A percentile compares a stretch with the other conserved stretches of the same genome.
Evolutionary conservation across 345 rosid species (phyloP).

Genomic region (Kandelia obovata): DNA sequence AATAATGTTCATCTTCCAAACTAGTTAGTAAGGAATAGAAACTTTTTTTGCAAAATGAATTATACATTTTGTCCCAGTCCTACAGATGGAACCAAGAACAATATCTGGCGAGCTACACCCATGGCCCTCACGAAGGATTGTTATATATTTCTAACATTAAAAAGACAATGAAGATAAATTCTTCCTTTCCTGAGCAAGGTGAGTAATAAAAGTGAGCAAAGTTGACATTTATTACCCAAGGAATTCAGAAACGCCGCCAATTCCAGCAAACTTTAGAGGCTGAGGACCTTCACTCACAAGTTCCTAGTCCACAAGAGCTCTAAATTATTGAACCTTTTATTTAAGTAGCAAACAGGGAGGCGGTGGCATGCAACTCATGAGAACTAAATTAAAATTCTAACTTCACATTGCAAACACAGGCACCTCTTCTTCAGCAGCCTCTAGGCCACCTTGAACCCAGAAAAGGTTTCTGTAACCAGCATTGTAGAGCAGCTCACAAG

Average conservation of each 20-base stretch:
- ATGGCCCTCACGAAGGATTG: background rate
- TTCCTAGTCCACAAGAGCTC: constrained; percentile 47
- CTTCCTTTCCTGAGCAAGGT: background rate
- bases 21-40: too few species aligned
- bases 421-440: constrained; percentile 88
- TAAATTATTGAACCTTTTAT: constrained; percentile 9
- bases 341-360: background rate
- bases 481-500: constrained; percentile 68
- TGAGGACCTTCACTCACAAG: constrained; percentile 72
- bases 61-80: too few species aligned
- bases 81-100: too few species aligned
- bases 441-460: constrained; percentile 93
- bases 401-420: constrained; percentile 14
- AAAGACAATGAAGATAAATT: background rate
- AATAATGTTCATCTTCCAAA: too few species aligned
- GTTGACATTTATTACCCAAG: constrained; percentile 59
- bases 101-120: background rate
- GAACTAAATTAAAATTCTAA: constrained; percentile 17
- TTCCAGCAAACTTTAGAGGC: constrained; percentile 80
- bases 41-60: too few species aligned
- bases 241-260: constrained; percentile 86
- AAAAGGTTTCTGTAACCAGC: constrained; percentile 79
- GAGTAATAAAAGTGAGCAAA: background rate
- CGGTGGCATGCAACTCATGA: background rate
- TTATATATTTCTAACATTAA: background rate